A percentile compares a stretch with the other conserved stretches of the same genome.
phyloP scores from a whole-genome alignment of 805 yeast species.

The Lachancea sp. region DNA sequence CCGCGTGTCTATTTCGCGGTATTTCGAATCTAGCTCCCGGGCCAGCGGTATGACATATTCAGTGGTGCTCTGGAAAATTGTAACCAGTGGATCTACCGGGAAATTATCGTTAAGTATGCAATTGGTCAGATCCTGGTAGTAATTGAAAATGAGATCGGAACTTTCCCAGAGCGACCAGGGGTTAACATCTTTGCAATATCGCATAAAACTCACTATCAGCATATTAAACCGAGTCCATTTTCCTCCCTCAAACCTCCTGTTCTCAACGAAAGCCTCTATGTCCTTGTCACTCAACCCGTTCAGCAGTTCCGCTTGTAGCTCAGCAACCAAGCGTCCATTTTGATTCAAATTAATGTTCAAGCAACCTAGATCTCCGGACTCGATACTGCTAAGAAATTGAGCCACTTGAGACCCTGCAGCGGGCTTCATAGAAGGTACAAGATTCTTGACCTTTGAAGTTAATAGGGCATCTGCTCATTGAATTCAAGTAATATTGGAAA shows the following conservation, averaged over 20 bases:
- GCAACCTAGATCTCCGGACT: slow-evolving; percentile 15
- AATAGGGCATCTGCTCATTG: neutral
- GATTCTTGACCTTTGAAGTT: neutral
- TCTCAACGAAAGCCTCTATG: slow-evolving; percentile 26
- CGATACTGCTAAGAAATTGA: slow-evolving; percentile 18
- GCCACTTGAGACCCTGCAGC: slow-evolving; percentile 12
- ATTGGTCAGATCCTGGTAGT: slow-evolving; percentile 41
- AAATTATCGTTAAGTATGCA: slow-evolving; percentile 37
- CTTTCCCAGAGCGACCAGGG: slow-evolving; percentile 46
- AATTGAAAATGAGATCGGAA: slow-evolving; percentile 42
- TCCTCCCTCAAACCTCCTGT: slow-evolving; percentile 24
- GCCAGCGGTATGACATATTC: slow-evolving; percentile 33
- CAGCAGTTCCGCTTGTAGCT: slow-evolving; percentile 33
- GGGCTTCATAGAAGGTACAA: neutral
- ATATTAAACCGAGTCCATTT: slow-evolving; percentile 41
- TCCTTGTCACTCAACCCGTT: slow-evolving; percentile 15
- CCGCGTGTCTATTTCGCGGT: slow-evolving; percentile 14
- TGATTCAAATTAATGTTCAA: slow-evolving; percentile 27
- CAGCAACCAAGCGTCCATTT: slow-evolving; percentile 31
- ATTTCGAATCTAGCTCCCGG: slow-evolving; percentile 18
- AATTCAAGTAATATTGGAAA: slow-evolving; percentile 1
- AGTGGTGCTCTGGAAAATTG: slow-evolving; percentile 23
- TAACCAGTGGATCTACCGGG: slow-evolving; percentile 29
- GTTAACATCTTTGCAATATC: slow-evolving; percentile 43
- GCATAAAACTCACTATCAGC: slow-evolving; percentile 42